Percentiles rank a stretch among this genome's conserved stretches.
These are phyloP conservation scores for Aspergillus neoniger DNA, from an alignment of 2,329 filamentous ascomycete species.

Conservation along the genomic window DNA sequence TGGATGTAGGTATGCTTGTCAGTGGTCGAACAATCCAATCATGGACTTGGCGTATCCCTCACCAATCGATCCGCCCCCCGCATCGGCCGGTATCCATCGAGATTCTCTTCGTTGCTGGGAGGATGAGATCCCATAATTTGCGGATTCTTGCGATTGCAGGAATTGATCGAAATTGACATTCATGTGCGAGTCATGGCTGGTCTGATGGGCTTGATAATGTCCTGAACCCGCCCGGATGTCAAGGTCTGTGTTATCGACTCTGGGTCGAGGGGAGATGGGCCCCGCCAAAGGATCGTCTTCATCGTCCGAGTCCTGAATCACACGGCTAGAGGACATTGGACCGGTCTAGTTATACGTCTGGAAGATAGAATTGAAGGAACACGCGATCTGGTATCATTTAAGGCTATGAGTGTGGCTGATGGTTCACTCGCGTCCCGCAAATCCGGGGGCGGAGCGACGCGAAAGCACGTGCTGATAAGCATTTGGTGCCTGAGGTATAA, in stretches of 20 bases:
- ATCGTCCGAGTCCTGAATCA: conserved; percentile 50
- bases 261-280: conserved; percentile 23
- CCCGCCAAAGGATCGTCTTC: conserved; percentile 41
- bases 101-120: conserved; percentile 40
- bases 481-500: not conserved
- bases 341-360: not conserved
- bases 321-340: conserved; percentile 38
- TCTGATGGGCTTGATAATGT: conserved; percentile 8
- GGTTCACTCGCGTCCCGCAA: conserved; percentile 7
- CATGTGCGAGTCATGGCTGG: conserved; percentile 23
- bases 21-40: not conserved
- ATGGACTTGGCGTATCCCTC: conserved; percentile 17
- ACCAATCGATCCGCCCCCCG: conserved; percentile 35
- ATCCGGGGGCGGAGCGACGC: conserved; percentile 22
- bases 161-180: conserved; percentile 43
- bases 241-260: conserved; percentile 13
- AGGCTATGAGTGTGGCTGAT: not conserved
- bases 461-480: conserved; percentile 36
- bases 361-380: not conserved
- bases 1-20: not conserved
- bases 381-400: not conserved
- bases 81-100: conserved; percentile 36
- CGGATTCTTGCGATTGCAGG: conserved; percentile 33
- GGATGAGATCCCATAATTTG: conserved; percentile 22
- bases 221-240: not conserved